These are phyloP conservation scores for Penicillium ucsense DNA, from an alignment of 495 filamentous ascomycete genomes.

Conservation along the genomic window DNA sequence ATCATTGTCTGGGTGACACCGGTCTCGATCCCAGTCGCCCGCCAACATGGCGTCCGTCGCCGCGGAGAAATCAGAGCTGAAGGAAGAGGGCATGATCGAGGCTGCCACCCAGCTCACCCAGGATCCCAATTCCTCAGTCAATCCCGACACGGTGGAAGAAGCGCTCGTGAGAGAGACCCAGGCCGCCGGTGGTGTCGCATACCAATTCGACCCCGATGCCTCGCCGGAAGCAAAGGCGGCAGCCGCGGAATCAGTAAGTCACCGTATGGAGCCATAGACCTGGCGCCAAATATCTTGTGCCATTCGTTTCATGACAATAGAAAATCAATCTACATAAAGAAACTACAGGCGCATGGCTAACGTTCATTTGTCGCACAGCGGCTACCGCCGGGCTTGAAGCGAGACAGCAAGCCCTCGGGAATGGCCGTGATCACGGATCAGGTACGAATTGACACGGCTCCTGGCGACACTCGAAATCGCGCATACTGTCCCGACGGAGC, in stretches of 20 bases:
- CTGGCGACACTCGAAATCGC: too few species aligned
- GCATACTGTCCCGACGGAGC: too few species aligned
- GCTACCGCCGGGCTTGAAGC: slow-evolving; percentile 54
- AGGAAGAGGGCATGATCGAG: slow-evolving; percentile 67
- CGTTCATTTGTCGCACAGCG: slow-evolving; percentile 24
- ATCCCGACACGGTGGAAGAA: slow-evolving; percentile 59
- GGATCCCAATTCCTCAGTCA: slow-evolving; percentile 58
- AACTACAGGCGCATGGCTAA: slow-evolving; percentile 1
- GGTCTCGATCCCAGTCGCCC: neutral
- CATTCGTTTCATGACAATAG: too few species aligned
- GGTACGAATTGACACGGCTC: slow-evolving; percentile 23
- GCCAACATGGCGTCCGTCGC: slow-evolving; percentile 31
- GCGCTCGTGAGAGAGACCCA: slow-evolving; percentile 64
- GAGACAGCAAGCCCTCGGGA: slow-evolving; percentile 52
- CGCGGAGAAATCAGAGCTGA: slow-evolving; percentile 50
- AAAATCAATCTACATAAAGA: too few species aligned
- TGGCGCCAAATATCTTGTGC: neutral
- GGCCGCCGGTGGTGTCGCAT: slow-evolving; percentile 67
- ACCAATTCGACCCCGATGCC: slow-evolving; percentile 81
- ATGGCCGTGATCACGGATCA: slow-evolving; percentile 66
- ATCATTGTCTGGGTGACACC: neutral
- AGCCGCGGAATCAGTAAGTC: slow-evolving; percentile 64
- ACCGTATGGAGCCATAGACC: neutral
- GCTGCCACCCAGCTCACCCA: slow-evolving; percentile 42
- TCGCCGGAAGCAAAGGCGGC: slow-evolving; percentile 74